Evolutionary conservation across 2,329 filamentous ascomycete species (phyloP).

Genomic region (Fusarium neocosmosporiellum): DNA sequence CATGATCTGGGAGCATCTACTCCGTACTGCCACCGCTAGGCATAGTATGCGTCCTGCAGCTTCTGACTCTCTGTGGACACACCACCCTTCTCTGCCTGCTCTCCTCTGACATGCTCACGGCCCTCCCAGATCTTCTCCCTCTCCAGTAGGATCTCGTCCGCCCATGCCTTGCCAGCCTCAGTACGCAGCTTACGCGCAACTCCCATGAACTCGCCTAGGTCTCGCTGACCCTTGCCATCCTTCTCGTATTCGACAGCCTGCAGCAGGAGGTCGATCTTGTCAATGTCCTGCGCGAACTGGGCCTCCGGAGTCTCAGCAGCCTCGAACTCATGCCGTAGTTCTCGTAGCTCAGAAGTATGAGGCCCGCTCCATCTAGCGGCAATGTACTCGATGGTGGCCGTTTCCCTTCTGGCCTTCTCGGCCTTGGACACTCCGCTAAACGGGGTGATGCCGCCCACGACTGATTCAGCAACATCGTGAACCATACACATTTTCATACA

Average conservation of each 20-base stretch:
- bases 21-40: background rate
- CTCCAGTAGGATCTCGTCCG: slow-evolving; percentile 78
- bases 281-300: slow-evolving; percentile 92
- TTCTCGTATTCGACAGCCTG: slow-evolving; percentile 99
- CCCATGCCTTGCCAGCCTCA: slow-evolving; percentile 84
- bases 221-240: slow-evolving; percentile 69
- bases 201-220: slow-evolving; percentile 87
- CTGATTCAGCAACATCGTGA: slow-evolving; percentile 95
- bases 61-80: slow-evolving; percentile 46
- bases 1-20: background rate
- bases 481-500: slow-evolving; percentile 96
- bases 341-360: slow-evolving; percentile 76
- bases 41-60: slow-evolving; percentile 36
- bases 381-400: slow-evolving; percentile 91
- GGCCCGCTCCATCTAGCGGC: slow-evolving; percentile 74
- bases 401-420: slow-evolving; percentile 90
- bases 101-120: slow-evolving; percentile 59
- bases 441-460: slow-evolving; percentile 98
- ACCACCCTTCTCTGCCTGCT: slow-evolving; percentile 53
- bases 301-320: slow-evolving; percentile 84
- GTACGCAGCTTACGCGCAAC: slow-evolving; percentile 79
- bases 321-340: slow-evolving; percentile 95
- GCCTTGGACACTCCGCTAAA: slow-evolving; percentile 86
- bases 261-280: slow-evolving; percentile 94
- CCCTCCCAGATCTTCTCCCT: slow-evolving; percentile 77